These are phyloP conservation scores for Hypoxylon sp. DNA, from an alignment of 2,329 filamentous ascomycete species.

Conservation along the genomic window DNA sequence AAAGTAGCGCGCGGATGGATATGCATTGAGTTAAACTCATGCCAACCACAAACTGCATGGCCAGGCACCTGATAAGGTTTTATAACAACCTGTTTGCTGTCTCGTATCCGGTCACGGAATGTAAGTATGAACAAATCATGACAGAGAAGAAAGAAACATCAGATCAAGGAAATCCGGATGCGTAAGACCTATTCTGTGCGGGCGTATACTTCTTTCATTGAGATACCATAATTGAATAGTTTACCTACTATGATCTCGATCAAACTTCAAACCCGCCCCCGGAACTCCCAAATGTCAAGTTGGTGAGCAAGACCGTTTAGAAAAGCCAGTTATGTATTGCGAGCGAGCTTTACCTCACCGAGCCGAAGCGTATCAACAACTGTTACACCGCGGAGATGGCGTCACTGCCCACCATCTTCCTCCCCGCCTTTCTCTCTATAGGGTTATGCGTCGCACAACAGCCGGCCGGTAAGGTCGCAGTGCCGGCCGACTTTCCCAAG, in stretches of 20 bases:
- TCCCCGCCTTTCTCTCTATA: conserved; percentile 4
- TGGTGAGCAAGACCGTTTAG: not conserved
- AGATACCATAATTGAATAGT: not conserved
- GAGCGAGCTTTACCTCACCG: not conserved
- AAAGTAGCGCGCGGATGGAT: not conserved
- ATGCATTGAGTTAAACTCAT: conserved; percentile 17
- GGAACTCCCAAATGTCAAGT: not conserved
- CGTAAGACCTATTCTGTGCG: not conserved
- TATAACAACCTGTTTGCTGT: conserved; percentile 16
- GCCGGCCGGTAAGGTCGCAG: not conserved
- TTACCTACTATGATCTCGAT: not conserved
- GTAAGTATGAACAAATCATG: conserved; percentile 2
- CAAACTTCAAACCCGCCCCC: not conserved
- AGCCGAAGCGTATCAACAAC: not conserved
- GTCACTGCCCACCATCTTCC: not conserved
- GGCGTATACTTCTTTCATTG: not conserved
- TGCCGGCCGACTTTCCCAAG: conserved; percentile 35
- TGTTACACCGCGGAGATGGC: conserved; percentile 11
- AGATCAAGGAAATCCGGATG: not conserved
- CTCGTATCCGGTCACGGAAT: conserved; percentile 31
- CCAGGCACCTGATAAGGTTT: conserved; percentile 26
- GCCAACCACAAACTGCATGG: conserved; percentile 17
- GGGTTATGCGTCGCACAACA: conserved; percentile 7
- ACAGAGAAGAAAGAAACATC: not conserved
- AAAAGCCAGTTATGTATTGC: not conserved